These are phyloP conservation scores for Paramarasmius palmivorus DNA, from an alignment of 1,284 basidiomycete species.

Conservation along the genomic window DNA sequence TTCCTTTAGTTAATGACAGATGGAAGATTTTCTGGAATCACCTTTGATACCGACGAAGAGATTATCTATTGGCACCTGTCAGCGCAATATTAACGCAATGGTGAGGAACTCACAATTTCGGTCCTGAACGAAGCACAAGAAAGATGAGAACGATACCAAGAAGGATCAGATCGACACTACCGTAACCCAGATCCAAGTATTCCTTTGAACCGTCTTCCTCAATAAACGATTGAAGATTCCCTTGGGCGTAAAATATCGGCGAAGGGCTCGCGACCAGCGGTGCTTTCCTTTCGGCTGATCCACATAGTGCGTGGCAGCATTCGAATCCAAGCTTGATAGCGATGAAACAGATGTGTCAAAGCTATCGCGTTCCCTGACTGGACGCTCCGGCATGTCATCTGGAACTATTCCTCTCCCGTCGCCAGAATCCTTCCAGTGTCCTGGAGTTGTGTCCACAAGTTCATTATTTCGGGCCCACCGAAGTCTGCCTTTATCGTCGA, in stretches of 20 bases:
- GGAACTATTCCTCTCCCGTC: conserved; percentile 59
- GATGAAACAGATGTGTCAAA: conserved; percentile 21
- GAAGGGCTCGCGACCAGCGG: conserved; percentile 40
- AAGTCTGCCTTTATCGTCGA: conserved; percentile 64
- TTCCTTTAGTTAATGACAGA: background rate
- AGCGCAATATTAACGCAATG: background rate
- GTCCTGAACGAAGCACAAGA: conserved; percentile 30
- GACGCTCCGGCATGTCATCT: conserved; percentile 30
- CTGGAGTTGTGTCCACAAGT: conserved; percentile 61
- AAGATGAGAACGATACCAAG: background rate
- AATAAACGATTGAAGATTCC: conserved; percentile 59
- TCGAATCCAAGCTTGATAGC: conserved; percentile 30
- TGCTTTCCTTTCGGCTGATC: conserved; percentile 34
- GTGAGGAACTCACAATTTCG: conserved; percentile 42
- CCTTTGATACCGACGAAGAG: conserved; percentile 74
- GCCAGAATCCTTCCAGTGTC: conserved; percentile 65
- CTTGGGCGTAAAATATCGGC: conserved; percentile 49
- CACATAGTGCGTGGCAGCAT: conserved; percentile 53
- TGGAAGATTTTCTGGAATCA: conserved; percentile 16
- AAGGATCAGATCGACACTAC: conserved; percentile 27
- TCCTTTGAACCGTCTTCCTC: conserved; percentile 58
- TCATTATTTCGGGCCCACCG: conserved; percentile 72
- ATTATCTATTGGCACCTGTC: conserved; percentile 44
- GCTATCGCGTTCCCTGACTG: conserved; percentile 23
- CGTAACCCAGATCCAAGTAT: conserved; percentile 73